Base-by-base conservation (phyloP, 2,329 filamentous ascomycete genomes). In the Fonsecaea pedrosoi region DNA sequence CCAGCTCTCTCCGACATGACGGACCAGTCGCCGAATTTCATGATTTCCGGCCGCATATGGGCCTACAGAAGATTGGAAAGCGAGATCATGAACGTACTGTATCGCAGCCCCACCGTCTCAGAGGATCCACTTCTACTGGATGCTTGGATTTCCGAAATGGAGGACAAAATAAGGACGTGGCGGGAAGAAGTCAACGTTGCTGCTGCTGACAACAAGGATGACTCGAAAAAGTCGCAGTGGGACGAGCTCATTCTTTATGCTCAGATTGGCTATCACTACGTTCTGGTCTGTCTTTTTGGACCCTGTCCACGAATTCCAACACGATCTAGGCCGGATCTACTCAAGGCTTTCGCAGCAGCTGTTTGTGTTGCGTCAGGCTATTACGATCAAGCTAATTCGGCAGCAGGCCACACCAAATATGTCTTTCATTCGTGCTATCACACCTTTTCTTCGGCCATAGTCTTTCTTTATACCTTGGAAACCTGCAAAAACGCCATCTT, bases 361-460 rank as follows among this genome's bases (percentile, higher is more conserved):
- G 55, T 54, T 12, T 38, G 54, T 30, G 62, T 60, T 10, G 62
- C 62, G 2, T 59, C 62, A 4, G 62, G 62, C 25, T 64, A 64
- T 13, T 64, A 56, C 42, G 37, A 56, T 15, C 62, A 32, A 32
- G 30, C 30, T 32, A 32, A 32, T 32, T 32, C 30, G 30, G 30
- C 30, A 32, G 30, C 2, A 60, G 25, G 62, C 62, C 40, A 64
- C 18, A 59, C 60, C n/a, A 64, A 64, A 60, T 64, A 64, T 37
- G 62, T 64, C 42, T 64, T 64, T 45, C 62, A 64, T 25, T 56
- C 62, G 12, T 60, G 54, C 42, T 50, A 64, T 40, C 62, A 64
- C 48, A 60, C 62, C 9, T 64, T 64, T 45, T 60, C 55, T n/a
- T 59, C 62, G n/a, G 62, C 62, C n/a, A 25, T 64, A 2, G 54